Base-by-base conservation (phyloP, 78 protist genomes). In the Dictyostelium capitatum region DNA sequence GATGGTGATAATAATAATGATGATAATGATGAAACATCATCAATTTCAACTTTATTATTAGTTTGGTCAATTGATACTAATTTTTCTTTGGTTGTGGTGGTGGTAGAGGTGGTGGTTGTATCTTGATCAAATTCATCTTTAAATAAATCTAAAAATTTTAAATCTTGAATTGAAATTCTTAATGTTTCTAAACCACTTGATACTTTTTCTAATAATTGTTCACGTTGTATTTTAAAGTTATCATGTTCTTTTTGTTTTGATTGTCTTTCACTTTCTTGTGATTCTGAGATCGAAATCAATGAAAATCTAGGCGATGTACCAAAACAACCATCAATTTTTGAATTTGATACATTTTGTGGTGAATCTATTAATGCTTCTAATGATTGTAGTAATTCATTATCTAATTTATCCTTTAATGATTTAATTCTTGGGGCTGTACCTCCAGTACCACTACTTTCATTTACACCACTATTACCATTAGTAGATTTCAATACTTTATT, bases 101-200 rank as follows among this genome's bases (percentile, higher is more conserved):
- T 32, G 25, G 47, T 30, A 12, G 25, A 12, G 25, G 20, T 65
- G 25, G n/a, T 30, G 25, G 37, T 19, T 20, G 19, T 72, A 72
- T 46, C 47, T n/a, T n/a, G n/a, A 7, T 46, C 59, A 37, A 73
- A 17, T 10, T 73, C 59, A 73, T 46, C 25, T 30, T n/a, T 46
- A 14, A 46, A 11, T 43, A n/a, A 32, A 72, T n/a, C 47, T 73
- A 43, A 46, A n/a, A n/a, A n/a, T 46, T 73, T 46, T 46, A 73
- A 73, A 73, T 73, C 57, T 73, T 73, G 80, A 46, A 73, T 73
- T 37, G 37, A 28, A 23, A 46, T 41, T 46, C 50, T 73, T 73
- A 73, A 11, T 0, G 43, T 73, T 73, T 73, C 80, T 23, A 73
- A 73, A 37, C 80, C 80, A 73, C 59, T 73, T 17, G 30, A 73